Percentiles rank a stretch among this genome's conserved stretches.
These are phyloP conservation scores for Bipolaris oryzae DNA, from an alignment of 2,329 filamentous ascomycete genomes.

Conservation along the genomic window DNA sequence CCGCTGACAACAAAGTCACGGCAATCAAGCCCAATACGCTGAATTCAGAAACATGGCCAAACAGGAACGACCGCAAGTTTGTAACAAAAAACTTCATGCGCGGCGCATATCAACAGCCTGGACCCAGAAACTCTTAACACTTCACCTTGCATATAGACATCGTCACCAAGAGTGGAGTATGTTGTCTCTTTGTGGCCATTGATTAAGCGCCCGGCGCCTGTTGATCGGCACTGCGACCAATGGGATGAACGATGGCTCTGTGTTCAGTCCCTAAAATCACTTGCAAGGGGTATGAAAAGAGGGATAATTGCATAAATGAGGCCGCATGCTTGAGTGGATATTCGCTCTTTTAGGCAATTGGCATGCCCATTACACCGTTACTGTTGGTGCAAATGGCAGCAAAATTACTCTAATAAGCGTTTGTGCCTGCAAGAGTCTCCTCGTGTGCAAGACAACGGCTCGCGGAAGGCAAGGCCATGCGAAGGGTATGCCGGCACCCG, in stretches of 20 bases:
- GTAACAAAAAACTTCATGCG: background rate
- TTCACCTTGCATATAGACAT: slow-evolving; percentile 1
- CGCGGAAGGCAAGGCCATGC: slow-evolving; percentile 1
- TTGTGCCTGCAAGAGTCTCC: slow-evolving; percentile 3
- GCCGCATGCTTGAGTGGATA: background rate
- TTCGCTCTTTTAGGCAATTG: background rate
- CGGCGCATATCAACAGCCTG: background rate
- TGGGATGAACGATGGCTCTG: slow-evolving; percentile 12
- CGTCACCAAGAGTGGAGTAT: slow-evolving; percentile 3
- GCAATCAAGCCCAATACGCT: background rate
- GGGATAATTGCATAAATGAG: slow-evolving; percentile 13
- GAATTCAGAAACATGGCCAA: background rate
- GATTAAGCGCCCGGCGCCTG: slow-evolving; percentile 19
- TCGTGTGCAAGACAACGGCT: background rate
- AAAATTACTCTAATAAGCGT: slow-evolving; percentile 3
- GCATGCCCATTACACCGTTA: background rate
- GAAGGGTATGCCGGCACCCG: slow-evolving; percentile 6
- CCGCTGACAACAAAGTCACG: background rate
- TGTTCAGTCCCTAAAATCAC: slow-evolving; percentile 9
- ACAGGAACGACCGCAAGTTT: background rate
- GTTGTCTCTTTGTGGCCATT: slow-evolving; percentile 10
- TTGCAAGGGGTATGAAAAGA: slow-evolving; percentile 6
- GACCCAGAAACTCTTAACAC: background rate
- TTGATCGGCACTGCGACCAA: slow-evolving; percentile 5
- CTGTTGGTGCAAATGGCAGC: slow-evolving; percentile 10